Conservation (phyloP, 2,329 filamentous ascomycete genomes). For the Pseudocercospora eumusae region DNA sequence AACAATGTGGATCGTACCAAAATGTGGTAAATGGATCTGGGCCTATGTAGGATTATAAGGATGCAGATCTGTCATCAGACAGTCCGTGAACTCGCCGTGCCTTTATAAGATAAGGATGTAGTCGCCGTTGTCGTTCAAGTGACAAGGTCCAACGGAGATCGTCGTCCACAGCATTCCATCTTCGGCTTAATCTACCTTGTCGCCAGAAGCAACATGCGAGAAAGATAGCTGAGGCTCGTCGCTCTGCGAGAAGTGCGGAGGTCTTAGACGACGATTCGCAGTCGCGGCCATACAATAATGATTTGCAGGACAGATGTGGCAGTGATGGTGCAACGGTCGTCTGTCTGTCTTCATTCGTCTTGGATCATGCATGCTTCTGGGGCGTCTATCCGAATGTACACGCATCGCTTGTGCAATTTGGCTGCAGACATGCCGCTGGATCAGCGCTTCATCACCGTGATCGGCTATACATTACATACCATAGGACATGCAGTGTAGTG, state of each 20-base stretch:
- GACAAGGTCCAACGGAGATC: constrained; percentile 1
- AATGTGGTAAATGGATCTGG: neutral
- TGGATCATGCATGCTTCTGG: neutral
- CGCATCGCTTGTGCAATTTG: neutral
- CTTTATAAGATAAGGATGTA: neutral
- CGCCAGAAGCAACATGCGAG: neutral
- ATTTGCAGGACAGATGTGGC: neutral
- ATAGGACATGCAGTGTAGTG: neutral
- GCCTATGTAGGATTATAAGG: neutral
- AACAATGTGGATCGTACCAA: neutral
- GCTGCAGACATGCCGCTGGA: neutral
- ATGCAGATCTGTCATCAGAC: constrained; percentile 1
- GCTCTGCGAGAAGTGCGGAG: neutral
- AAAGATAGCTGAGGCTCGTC: neutral
- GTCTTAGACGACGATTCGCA: neutral
- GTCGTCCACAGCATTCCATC: neutral
- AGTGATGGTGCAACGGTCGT: neutral
- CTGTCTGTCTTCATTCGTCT: constrained; percentile 2
- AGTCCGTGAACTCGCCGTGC: neutral
- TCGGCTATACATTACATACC: neutral
- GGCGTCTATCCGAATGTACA: neutral
- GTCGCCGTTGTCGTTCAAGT: constrained; percentile 4
- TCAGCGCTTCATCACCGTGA: neutral
- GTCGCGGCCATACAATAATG: neutral
- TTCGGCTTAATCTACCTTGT: neutral